These are phyloP conservation scores for Penicillium sp. DNA, from an alignment of 2,329 filamentous ascomycete genomes.

Conservation along the genomic window DNA sequence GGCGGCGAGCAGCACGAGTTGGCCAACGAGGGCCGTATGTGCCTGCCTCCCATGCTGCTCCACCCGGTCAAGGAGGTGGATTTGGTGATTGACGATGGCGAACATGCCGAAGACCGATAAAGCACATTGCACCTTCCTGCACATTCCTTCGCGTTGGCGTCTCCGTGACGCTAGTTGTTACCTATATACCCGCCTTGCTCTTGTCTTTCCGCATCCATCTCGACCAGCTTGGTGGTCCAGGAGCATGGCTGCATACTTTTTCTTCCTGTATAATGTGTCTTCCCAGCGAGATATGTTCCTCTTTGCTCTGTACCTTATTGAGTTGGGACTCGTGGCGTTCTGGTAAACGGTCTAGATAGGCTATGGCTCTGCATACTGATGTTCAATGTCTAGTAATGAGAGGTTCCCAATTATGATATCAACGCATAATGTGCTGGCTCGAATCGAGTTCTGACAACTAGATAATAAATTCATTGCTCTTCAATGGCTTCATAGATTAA, in stretches of 20 bases:
- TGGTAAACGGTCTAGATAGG: slow-evolving; percentile 5
- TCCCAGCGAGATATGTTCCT: slow-evolving; percentile 5
- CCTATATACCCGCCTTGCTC: not conserved
- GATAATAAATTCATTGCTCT: too few species aligned
- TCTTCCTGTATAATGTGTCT: slow-evolving; percentile 16
- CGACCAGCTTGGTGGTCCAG: slow-evolving; percentile 3
- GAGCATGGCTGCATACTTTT: slow-evolving; percentile 11
- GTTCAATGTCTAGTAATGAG: slow-evolving; percentile 8
- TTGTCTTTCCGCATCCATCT: slow-evolving; percentile 1
- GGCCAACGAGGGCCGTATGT: slow-evolving; percentile 77
- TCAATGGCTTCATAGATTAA: too few species aligned
- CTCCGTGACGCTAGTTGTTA: not conserved
- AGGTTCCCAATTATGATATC: slow-evolving; percentile 9
- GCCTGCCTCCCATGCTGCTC: slow-evolving; percentile 78
- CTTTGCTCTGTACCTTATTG: slow-evolving; percentile 1
- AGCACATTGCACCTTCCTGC: not conserved
- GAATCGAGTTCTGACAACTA: not conserved
- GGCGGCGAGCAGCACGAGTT: slow-evolving; percentile 71
- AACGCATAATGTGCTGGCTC: not conserved
- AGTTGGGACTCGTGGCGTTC: slow-evolving; percentile 9
- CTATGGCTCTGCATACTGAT: slow-evolving; percentile 13
- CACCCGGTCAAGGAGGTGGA: slow-evolving; percentile 80
- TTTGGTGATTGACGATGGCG: slow-evolving; percentile 41
- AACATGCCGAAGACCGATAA: slow-evolving; percentile 20
- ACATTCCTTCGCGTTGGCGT: not conserved